Conservation (phyloP, 148 eudicot genomes). For the Pharnaceum exiguum region DNA sequence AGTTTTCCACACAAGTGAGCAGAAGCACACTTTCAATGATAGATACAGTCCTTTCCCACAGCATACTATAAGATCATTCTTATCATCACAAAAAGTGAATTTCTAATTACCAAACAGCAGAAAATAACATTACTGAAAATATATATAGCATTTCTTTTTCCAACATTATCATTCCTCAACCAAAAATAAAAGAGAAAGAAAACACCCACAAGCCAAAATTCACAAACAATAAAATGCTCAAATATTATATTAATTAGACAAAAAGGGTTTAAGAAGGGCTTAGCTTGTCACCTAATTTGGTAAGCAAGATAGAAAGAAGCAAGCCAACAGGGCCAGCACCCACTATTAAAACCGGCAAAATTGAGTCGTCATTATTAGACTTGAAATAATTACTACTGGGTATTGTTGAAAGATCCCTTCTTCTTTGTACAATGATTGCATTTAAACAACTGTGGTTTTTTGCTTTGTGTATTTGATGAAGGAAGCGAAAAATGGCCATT, state of each 20-base stretch:
- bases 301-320: slow-evolving; percentile 69
- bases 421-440: slow-evolving; percentile 8
- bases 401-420: slow-evolving; percentile 25
- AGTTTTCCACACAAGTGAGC: too few relatives aligned
- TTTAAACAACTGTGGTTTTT: background rate
- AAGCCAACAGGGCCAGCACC: slow-evolving; percentile 98
- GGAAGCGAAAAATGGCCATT: slow-evolving; percentile 12
- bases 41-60: too few relatives aligned
- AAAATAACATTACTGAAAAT: too few relatives aligned
- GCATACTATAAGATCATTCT: too few relatives aligned
- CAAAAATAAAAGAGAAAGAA: background rate
- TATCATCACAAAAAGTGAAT: too few relatives aligned
- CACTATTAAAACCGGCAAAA: slow-evolving; percentile 81
- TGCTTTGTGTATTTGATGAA: slow-evolving; percentile 3
- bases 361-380: slow-evolving; percentile 29
- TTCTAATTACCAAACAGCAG: too few relatives aligned
- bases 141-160: too few relatives aligned
- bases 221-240: background rate
- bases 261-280: slow-evolving; percentile 10
- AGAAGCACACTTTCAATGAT: too few relatives aligned
- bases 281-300: slow-evolving; percentile 89
- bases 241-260: background rate
- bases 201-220: background rate
- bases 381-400: slow-evolving; percentile 5
- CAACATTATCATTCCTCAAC: too few relatives aligned